Percentiles rank a stretch among this genome's conserved stretches.
These are phyloP conservation scores for Trichomonas gallinae DNA, from an alignment of 208 protist genomes.

Conservation along the genomic window DNA sequence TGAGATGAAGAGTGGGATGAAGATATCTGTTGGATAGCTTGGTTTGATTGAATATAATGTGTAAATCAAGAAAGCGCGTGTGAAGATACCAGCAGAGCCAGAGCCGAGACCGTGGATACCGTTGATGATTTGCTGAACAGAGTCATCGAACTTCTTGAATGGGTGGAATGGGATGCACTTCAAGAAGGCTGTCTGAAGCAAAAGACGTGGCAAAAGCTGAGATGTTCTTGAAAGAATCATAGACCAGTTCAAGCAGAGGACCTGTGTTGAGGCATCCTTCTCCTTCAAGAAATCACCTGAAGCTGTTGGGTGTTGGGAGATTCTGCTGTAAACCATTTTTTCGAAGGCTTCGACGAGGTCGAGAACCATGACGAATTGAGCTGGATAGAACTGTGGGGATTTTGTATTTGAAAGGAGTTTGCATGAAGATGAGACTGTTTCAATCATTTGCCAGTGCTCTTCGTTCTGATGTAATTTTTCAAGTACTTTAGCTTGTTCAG, in stretches of 20 bases:
- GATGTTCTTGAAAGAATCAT: neutral
- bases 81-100: neutral
- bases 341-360: neutral
- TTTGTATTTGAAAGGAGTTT: neutral
- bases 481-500: neutral
- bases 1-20: neutral
- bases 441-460: conserved; percentile 4
- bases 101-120: neutral
- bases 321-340: neutral
- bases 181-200: neutral
- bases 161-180: neutral
- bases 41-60: neutral
- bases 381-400: conserved; percentile 16
- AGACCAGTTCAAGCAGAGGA: neutral
- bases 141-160: neutral
- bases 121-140: neutral
- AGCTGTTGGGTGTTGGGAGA: neutral
- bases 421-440: neutral
- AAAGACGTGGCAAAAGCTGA: neutral
- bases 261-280: neutral
- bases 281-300: neutral
- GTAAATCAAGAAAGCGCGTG: neutral
- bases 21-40: neutral
- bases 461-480: neutral
- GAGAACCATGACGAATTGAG: neutral